Percentiles rank a stretch among this genome's conserved stretches.
These are phyloP conservation scores for Aspergillus floridensis DNA, from an alignment of 2,329 filamentous ascomycete species.

Conservation along the genomic window DNA sequence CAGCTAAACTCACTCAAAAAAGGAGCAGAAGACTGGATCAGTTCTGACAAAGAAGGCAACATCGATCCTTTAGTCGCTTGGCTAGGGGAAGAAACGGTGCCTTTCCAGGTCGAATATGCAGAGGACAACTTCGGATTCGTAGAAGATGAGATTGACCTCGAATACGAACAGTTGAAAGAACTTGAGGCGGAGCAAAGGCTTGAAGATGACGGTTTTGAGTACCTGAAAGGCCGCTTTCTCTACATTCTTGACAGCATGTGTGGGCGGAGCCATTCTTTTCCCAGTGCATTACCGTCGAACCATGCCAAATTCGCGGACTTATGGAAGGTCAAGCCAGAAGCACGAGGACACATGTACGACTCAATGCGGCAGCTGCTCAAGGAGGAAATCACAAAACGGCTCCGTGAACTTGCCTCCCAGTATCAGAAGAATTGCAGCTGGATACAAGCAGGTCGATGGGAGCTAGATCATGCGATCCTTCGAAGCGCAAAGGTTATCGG, in stretches of 20 bases:
- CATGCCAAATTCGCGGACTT: constrained; percentile 52
- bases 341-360: constrained; percentile 66
- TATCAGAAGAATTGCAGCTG: constrained; percentile 54
- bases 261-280: constrained; percentile 19
- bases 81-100: constrained; percentile 54
- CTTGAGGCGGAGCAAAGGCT: constrained; percentile 56
- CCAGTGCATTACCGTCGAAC: constrained; percentile 36
- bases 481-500: constrained; percentile 60
- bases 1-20: constrained; percentile 63
- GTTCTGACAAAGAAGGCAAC: constrained; percentile 28
- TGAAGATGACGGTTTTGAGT: constrained; percentile 55
- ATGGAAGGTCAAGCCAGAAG: constrained; percentile 55
- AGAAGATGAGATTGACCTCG: constrained; percentile 60
- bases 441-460: constrained; percentile 58
- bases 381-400: constrained; percentile 41
- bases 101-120: constrained; percentile 45
- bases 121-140: constrained; percentile 53
- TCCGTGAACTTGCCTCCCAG: constrained; percentile 51
- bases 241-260: constrained; percentile 44
- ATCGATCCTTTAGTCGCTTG: constrained; percentile 52
- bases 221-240: constrained; percentile 48
- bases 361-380: constrained; percentile 60
- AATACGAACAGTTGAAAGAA: constrained; percentile 60
- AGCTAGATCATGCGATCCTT: constrained; percentile 60
- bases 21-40: constrained; percentile 47